Conservation (phyloP, 208 protist genomes). For the Crithidia thermophila region DNA sequence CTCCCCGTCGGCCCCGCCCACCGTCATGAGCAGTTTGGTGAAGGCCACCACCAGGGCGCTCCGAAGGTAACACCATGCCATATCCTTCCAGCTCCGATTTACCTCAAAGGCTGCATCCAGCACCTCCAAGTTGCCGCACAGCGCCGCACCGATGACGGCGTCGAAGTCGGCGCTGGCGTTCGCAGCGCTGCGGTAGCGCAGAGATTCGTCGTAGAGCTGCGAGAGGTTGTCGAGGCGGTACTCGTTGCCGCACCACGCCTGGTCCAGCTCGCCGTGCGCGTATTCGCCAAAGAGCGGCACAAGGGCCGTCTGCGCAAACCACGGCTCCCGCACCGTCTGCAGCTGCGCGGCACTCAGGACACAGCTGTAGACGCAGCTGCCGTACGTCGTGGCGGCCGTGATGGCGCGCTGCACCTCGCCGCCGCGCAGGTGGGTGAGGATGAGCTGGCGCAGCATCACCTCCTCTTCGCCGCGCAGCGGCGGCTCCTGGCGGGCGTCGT, state of each 20-base stretch:
- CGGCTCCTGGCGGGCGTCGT: conserved; percentile 32
- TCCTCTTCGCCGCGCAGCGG: conserved; percentile 54
- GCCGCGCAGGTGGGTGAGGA: conserved; percentile 69
- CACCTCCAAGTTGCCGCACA: conserved; percentile 74
- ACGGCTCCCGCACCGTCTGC: conserved; percentile 76
- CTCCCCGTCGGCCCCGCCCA: conserved; percentile 24
- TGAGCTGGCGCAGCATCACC: conserved; percentile 66
- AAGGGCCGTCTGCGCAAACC: conserved; percentile 53
- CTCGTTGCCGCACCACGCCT: conserved; percentile 70
- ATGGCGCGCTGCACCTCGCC: conserved; percentile 73
- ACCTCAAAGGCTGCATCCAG: conserved; percentile 65
- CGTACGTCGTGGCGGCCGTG: conserved; percentile 45
- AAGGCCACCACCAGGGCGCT: conserved; percentile 71
- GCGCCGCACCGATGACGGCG: conserved; percentile 67
- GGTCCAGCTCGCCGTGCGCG: conserved; percentile 62
- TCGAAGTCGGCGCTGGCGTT: conserved; percentile 19
- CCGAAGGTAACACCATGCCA: conserved; percentile 77
- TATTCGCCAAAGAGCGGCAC: conserved; percentile 89
- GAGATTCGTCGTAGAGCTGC: conserved; percentile 73
- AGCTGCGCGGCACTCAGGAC: conserved; percentile 78
- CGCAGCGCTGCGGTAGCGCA: conserved; percentile 17
- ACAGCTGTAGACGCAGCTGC: conserved; percentile 76
- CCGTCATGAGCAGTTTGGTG: conserved; percentile 63
- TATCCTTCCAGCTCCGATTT: conserved; percentile 63
- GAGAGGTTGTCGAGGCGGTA: conserved; percentile 73